A percentile compares a stretch with the other conserved stretches of the same genome.
Conservation (phyloP, 257 asterid species). For the Salvia miltiorrhiza region DNA sequence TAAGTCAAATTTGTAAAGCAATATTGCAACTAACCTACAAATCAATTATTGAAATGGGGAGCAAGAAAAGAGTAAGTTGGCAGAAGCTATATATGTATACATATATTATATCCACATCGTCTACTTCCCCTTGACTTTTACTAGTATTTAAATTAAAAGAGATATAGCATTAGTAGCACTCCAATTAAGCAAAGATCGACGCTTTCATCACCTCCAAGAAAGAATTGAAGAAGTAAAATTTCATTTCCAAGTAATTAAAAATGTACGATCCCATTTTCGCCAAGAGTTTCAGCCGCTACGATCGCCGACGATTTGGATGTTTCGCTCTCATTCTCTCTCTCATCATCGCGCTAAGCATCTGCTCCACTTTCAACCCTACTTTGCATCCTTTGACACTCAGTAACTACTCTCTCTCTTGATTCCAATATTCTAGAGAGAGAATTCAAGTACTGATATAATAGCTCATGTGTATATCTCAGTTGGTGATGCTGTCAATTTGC, state of each 20-base stretch:
- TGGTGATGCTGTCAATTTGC: constrained; percentile 40
- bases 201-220: constrained; percentile 9
- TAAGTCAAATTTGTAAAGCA: too few species aligned
- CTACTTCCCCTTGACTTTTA: constrained; percentile 19
- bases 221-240: background rate
- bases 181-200: constrained; percentile 27
- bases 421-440: constrained; percentile 32
- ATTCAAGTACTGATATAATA: constrained; percentile 32
- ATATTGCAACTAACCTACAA: background rate
- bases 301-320: constrained; percentile 48
- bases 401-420: constrained; percentile 26
- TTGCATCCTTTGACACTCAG: constrained; percentile 38
- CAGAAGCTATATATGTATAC: background rate
- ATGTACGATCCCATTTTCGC: constrained; percentile 69
- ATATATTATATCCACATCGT: constrained; percentile 5
- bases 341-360: constrained; percentile 32
- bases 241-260: constrained; percentile 18
- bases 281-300: constrained; percentile 50
- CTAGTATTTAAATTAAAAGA: too few species aligned
- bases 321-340: constrained; percentile 38
- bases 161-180: too few species aligned
- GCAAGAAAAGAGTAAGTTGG: constrained; percentile 14
- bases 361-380: constrained; percentile 38
- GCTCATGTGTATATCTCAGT: constrained; percentile 18
- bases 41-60: background rate